Evolutionary conservation across 2,329 filamentous ascomycete genomes (phyloP), one percentile per base, ranked within the genome.

Genomic region (Exophiala oligosperma): DNA sequence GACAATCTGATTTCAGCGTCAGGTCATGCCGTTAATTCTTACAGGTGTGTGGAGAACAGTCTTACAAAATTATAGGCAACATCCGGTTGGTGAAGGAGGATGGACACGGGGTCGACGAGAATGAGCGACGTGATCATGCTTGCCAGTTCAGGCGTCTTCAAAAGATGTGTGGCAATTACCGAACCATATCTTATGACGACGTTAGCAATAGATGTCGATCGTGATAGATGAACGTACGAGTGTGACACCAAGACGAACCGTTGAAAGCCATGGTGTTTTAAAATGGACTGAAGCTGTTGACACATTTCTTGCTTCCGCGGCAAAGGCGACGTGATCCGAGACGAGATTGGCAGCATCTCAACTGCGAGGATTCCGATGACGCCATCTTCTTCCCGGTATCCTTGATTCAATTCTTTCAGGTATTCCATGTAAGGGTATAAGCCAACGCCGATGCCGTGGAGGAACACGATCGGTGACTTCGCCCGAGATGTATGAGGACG

Each of bases 381-480:
- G 8, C 58, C 57, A 21, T 59, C 57, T 23, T 57, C 56, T 3
- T 28, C 17, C 49, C 51, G 49, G 17, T 49, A 43, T 43, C 57
- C 49, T 49, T n/a, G 24, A 37, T 58, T 70, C 90, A 89, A 71
- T 50, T 81, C 78, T 35, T 72, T 69, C 1, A 90, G 73, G 66
- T 87, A 87, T 14, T 73, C 70, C 12, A 79, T 74, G 64, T 90
- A 88, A 0, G 85, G 81, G 68, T 82, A 82, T 1, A 90, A 77
- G 0, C 88, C 88, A 57, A 90, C 78, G 41, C 87, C 86, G 50
- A 90, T 88, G 14, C 88, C 88, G 64, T 90, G 88, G 49, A 90
- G 77, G 72, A 89, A 90, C 3, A 91, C 71, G 5, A 90, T 72
- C 0, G 88, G 88, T 24, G 57, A 37, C 43, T 77, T 76, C 1